Percentiles rank a stretch among this genome's conserved stretches.
phyloP scores from a whole-genome alignment of 768 basidiomycete genomes.

The Suillus ampliporus region DNA sequence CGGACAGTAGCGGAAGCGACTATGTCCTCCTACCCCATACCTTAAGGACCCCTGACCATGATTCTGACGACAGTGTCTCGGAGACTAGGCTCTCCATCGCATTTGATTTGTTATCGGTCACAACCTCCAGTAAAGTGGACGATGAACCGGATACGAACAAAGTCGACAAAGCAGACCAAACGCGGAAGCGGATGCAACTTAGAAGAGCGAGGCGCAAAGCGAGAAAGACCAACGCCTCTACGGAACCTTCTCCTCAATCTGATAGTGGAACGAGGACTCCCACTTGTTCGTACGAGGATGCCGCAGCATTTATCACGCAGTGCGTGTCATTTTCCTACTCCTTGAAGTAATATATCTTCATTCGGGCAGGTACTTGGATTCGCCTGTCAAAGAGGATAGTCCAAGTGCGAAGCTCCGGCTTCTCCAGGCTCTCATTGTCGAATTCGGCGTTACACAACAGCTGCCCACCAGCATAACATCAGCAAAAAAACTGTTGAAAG shows the following conservation, averaged over 20 bases:
- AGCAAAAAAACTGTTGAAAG: conserved; percentile 71
- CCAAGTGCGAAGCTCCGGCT: conserved; percentile 52
- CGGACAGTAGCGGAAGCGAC: conserved; percentile 24
- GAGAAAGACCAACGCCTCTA: background rate
- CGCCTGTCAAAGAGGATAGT: conserved; percentile 17
- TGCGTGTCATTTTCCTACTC: conserved; percentile 13
- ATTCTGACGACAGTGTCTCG: conserved; percentile 1
- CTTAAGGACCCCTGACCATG: background rate
- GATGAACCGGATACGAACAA: background rate
- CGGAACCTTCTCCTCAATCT: conserved; percentile 10
- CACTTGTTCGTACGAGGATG: conserved; percentile 29
- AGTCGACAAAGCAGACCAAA: background rate
- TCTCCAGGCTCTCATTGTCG: conserved; percentile 76
- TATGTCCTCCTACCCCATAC: conserved; percentile 27
- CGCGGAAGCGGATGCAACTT: too few relatives aligned
- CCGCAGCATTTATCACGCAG: conserved; percentile 33
- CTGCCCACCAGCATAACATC: conserved; percentile 67
- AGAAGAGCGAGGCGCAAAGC: background rate
- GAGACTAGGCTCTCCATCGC: conserved; percentile 20
- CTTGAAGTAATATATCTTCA: background rate
- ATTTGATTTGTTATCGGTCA: conserved; percentile 27
- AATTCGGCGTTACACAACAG: conserved; percentile 63
- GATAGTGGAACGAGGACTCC: conserved; percentile 19
- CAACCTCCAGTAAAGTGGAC: conserved; percentile 1
- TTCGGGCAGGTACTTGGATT: conserved; percentile 28